phyloP scores from a whole-genome alignment of 805 yeast species.

The Schwanniomyces polymorphus region DNA sequence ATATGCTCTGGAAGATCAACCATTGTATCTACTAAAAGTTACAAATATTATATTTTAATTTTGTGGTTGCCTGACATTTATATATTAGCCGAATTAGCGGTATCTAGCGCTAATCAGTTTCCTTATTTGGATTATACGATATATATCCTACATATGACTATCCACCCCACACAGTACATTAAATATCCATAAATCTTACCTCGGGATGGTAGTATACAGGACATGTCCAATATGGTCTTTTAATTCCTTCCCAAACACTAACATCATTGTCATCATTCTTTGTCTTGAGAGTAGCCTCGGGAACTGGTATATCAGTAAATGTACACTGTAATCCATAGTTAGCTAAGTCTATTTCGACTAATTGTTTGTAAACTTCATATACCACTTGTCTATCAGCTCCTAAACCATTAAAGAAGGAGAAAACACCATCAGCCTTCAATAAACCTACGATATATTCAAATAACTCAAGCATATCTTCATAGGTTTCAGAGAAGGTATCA shows the following conservation, averaged over 20 bases:
- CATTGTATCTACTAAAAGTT: background rate
- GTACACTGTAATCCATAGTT: slow-evolving; percentile 74
- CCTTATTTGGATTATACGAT: background rate
- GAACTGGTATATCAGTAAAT: slow-evolving; percentile 52
- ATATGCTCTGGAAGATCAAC: slow-evolving; percentile 18
- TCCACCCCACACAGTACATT: background rate
- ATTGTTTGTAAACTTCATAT: slow-evolving; percentile 73
- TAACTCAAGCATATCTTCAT: slow-evolving; percentile 81
- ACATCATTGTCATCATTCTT: slow-evolving; percentile 5
- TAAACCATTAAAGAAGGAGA: slow-evolving; percentile 87
- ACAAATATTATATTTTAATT: slow-evolving; percentile 6
- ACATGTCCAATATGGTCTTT: slow-evolving; percentile 68
- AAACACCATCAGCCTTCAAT: slow-evolving; percentile 76
- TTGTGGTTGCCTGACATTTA: background rate
- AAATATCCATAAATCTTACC: slow-evolving; percentile 42
- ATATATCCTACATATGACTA: background rate
- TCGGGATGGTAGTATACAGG: slow-evolving; percentile 69
- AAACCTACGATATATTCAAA: slow-evolving; percentile 82
- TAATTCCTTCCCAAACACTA: slow-evolving; percentile 62
- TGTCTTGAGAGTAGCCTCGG: slow-evolving; percentile 30
- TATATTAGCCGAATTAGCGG: background rate
- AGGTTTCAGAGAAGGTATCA: slow-evolving; percentile 92
- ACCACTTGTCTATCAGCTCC: slow-evolving; percentile 46
- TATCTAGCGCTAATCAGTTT: background rate
- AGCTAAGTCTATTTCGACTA: slow-evolving; percentile 75